These are phyloP conservation scores for Chondrus crispus DNA, from an alignment of 23 red algal species.

Conservation along the genomic window DNA sequence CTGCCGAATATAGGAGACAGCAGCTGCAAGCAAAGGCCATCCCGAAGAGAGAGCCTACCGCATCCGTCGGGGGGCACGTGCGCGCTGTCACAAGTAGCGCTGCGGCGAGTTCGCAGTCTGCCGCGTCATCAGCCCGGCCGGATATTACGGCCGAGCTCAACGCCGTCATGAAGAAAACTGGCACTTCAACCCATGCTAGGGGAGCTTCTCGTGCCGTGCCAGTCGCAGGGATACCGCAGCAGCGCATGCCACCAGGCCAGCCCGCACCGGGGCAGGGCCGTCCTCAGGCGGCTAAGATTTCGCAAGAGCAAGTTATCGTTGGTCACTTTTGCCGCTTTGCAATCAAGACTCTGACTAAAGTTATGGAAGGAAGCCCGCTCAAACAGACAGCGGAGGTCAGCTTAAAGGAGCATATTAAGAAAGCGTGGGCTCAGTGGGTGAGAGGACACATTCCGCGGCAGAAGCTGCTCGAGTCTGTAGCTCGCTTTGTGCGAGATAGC, in stretches of 20 bases:
- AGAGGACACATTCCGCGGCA: conserved; percentile 37
- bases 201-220: background rate
- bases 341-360: conserved; percentile 33
- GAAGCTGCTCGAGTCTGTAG: conserved; percentile 32
- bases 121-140: background rate
- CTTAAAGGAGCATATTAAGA: conserved; percentile 53
- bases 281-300: background rate
- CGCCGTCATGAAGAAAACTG: background rate
- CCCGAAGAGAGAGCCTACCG: background rate
- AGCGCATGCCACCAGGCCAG: background rate
- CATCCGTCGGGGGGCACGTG: background rate
- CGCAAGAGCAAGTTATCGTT: conserved; percentile 59
- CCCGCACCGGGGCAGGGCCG: background rate
- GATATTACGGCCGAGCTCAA: background rate
- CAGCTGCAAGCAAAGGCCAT: background rate
- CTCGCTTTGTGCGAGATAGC: conserved; percentile 40
- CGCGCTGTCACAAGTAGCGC: background rate
- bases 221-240: background rate
- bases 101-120: background rate
- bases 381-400: background rate
- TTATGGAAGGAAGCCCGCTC: conserved; percentile 27
- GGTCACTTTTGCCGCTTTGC: conserved; percentile 64
- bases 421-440: conserved; percentile 58
- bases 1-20: background rate
- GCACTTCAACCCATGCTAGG: background rate